Conservation (phyloP, 345 rosid genomes). For the Gossypium ekmanianum region DNA sequence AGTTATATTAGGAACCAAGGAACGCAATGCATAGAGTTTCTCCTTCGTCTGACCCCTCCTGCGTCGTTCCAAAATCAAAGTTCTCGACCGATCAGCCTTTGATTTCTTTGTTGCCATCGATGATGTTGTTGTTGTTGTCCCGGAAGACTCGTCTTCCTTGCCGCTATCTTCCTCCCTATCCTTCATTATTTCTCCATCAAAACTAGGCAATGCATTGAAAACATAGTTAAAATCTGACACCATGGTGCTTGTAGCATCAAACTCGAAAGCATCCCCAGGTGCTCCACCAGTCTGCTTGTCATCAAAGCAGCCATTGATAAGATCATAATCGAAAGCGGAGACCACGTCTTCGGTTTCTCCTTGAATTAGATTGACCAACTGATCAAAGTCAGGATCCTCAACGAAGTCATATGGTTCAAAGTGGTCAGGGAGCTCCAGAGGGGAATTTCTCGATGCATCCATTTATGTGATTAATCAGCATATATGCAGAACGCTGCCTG, state of each 20-base stretch:
- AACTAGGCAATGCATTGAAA: conserved; percentile 34
- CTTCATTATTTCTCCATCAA: conserved; percentile 32
- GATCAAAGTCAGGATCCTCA: conserved; percentile 52
- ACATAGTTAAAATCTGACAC: conserved; percentile 28
- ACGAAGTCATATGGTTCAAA: conserved; percentile 48
- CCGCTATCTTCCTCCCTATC: conserved; percentile 35
- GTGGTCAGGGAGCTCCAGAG: conserved; percentile 26
- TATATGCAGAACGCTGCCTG: neutral
- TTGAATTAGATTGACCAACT: conserved; percentile 48
- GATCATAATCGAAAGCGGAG: conserved; percentile 29
- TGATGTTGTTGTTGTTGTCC: conserved; percentile 35
- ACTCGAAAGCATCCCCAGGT: conserved; percentile 28
- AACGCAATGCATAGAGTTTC: conserved; percentile 76
- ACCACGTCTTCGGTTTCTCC: conserved; percentile 40
- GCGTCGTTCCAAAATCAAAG: conserved; percentile 64
- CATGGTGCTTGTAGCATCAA: conserved; percentile 13
- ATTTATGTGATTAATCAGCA: neutral
- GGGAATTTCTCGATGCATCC: conserved; percentile 17
- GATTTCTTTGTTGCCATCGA: conserved; percentile 28
- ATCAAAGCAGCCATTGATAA: conserved; percentile 30
- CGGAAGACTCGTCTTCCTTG: conserved; percentile 55
- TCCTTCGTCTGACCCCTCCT: conserved; percentile 86
- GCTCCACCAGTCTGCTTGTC: conserved; percentile 29
- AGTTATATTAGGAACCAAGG: conserved; percentile 88
- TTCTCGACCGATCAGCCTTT: conserved; percentile 62